Evolutionary conservation across 129 eudicot species (phyloP), one percentile per base, ranked within the genome.

Genomic region (Gnaphalium uliginosum): DNA sequence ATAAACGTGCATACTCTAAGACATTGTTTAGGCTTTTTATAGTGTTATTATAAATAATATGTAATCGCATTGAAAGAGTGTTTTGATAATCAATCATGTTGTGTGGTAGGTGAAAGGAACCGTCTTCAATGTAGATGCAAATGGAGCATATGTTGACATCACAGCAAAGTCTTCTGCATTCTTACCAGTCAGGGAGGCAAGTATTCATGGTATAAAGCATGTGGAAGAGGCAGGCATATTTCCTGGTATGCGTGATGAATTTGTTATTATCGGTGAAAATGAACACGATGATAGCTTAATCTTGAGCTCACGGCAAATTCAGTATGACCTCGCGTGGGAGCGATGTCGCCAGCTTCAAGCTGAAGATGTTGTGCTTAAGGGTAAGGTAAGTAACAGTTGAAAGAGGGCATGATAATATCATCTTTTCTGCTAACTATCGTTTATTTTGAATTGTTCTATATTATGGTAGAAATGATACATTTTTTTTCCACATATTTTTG

Each of bases 241-340:
- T 76, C 86, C 96, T 11, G 98, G 98, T 4, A 1, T 87, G 69
- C 71, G 77, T 5, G 93, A 90, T 25, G 98, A 93, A 65, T 90
- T 90, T 75, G 79, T 85, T 14, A 85, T 93, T 54, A 83, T 90
- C 39, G 97, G 90, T 63, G 96, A 88, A 76, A 87, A 88, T 78
- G 88, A 82, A 29, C 68, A 83, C 7, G 97, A 90, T 74, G 97
- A 90, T 69, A 90, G 96, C 61, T 87, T 88, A 60, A 75, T 90
- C 48, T 81, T 93, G 86, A 93, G 98, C 82, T 71, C 84, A 60
- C 88, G 96, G 54, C 74, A 86, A 46, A 76, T 79, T 65, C 98
- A 93, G 72, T 88, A 87, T 77, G 96, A 89, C 76, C 84, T 93
- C 39, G 98, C 98, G 2, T 93, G 98, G 98, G 98, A 93, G 70